Conservation (phyloP, 2,329 filamentous ascomycete species). For the Fusarium drepaniforme region DNA sequence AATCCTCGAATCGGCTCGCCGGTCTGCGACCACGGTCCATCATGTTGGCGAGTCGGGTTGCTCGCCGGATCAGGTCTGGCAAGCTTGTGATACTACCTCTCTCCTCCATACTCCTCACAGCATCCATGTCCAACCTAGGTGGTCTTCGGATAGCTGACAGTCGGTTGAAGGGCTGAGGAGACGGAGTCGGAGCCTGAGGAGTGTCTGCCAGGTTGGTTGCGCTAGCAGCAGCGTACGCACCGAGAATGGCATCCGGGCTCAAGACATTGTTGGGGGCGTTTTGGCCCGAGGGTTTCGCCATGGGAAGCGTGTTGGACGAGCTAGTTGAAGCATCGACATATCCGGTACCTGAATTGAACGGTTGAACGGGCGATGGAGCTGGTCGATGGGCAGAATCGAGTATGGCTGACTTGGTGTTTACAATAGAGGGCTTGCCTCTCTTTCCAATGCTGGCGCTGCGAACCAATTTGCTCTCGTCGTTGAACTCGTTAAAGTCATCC, state of each 20-base stretch:
- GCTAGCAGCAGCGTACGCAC: conserved; percentile 63
- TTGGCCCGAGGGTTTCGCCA: conserved; percentile 31
- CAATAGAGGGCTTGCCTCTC: conserved; percentile 68
- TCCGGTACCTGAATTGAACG: conserved; percentile 59
- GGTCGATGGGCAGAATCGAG: conserved; percentile 43
- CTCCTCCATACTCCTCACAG: conserved; percentile 83
- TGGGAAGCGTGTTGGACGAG: conserved; percentile 58
- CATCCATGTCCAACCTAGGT: conserved; percentile 83
- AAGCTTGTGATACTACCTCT: conserved; percentile 93
- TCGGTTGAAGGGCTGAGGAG: conserved; percentile 52
- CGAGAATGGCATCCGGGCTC: conserved; percentile 62
- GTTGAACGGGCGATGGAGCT: conserved; percentile 52
- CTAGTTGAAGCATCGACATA: conserved; percentile 61
- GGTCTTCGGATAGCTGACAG: conserved; percentile 73
- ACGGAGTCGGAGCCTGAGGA: conserved; percentile 42
- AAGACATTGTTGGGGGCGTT: conserved; percentile 37
- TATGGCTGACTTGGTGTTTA: conserved; percentile 53
- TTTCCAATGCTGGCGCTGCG: conserved; percentile 73
- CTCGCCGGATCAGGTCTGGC: conserved; percentile 89
- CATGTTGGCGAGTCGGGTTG: conserved; percentile 87
- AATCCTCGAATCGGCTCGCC: conserved; percentile 68
- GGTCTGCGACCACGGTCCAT: conserved; percentile 83
- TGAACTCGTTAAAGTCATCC: conserved; percentile 62
- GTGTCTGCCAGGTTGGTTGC: conserved; percentile 55
- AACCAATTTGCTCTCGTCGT: conserved; percentile 69